phyloP scores from a whole-genome alignment of 495 filamentous ascomycete genomes.

The Penicillium crystallinum region DNA sequence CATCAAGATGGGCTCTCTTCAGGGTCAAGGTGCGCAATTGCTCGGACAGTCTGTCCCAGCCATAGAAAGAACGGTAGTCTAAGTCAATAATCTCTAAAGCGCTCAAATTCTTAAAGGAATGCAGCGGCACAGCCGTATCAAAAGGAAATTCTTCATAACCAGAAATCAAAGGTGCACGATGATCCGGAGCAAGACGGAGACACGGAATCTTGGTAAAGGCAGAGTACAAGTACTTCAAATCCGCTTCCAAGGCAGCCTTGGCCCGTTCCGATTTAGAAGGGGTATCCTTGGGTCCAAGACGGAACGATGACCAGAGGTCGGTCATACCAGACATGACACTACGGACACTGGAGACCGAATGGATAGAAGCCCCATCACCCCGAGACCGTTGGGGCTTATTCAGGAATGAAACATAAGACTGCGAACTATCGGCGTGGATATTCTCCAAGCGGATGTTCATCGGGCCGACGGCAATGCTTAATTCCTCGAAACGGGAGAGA shows the following conservation, averaged over 20 bases:
- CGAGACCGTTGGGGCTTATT: constrained; percentile 67
- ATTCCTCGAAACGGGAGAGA: constrained; percentile 87
- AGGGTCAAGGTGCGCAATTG: constrained; percentile 86
- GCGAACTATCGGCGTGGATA: constrained; percentile 77
- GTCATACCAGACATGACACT: constrained; percentile 97
- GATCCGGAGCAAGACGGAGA: constrained; percentile 80
- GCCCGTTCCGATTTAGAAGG: constrained; percentile 78
- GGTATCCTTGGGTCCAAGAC: constrained; percentile 67
- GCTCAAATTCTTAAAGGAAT: constrained; percentile 93
- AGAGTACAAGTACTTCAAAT: constrained; percentile 93
- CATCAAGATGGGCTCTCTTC: constrained; percentile 80
- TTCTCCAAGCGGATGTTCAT: constrained; percentile 97
- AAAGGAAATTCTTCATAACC: constrained; percentile 98
- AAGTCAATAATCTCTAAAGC: constrained; percentile 90
- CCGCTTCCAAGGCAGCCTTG: constrained; percentile 74
- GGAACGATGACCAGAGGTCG: constrained; percentile 82
- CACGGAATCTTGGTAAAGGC: constrained; percentile 98
- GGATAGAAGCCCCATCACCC: constrained; percentile 82
- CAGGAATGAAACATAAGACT: constrained; percentile 94
- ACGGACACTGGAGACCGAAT: constrained; percentile 91
- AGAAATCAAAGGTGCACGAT: constrained; percentile 77
- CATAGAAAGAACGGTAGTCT: constrained; percentile 94
- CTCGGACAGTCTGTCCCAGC: constrained; percentile 91
- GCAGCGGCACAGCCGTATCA: constrained; percentile 91
- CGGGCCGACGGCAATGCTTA: constrained; percentile 82